Base-by-base conservation (phyloP, 345 rosid species). In the Populus simonii region DNA sequence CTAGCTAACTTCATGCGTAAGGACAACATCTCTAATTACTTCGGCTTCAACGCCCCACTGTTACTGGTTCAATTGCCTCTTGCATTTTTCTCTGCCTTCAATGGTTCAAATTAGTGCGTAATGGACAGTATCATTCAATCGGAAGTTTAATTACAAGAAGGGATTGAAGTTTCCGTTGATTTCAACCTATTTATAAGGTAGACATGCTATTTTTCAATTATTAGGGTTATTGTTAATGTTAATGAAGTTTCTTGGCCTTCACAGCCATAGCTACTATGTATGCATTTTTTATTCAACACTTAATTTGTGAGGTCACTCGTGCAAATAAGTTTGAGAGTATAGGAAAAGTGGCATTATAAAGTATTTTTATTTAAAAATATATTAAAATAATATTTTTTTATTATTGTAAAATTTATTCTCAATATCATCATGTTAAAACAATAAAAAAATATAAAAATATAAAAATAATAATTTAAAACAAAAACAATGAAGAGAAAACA, bases 31-130 rank as follows among this genome's bases (percentile, higher is more conserved):
- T 67, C 68, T 51, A 15, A 33, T 51, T 25, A 72, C 90, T 78
- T 87, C 67, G 87, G 88, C 86, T 82, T 70, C 87, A 74, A 85
- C 88, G 89, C 83, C 81, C 85, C 69, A 33, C 78, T 62, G 6
- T 49, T 57, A 33, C 25, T 53, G 68, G 20, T 78, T 75, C 41
- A 27, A 61, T 47, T 72, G 25, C 71, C 27, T 53, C 49, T 39
- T 66, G 55, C n/a, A 11, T 29, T 25, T 33, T 65, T 7, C 17
- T 65, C 8, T 65, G 15, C 17, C 1, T 65, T 65, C 8, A 25
- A 15, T 29, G 15, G 18, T 13, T 17, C 22, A 17, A 51, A 51
- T 51, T 51, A 5, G 8, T 51, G 57, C 8, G 18, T 1, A 17
- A 51, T 7, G 57, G 18, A 17, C 57, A 5, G 8, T 17, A 51